A percentile compares a stretch with the other conserved stretches of the same genome.
These are phyloP conservation scores for Globisporangium cederbergense DNA, from an alignment of 352 stramenopile species.

Conservation along the genomic window DNA sequence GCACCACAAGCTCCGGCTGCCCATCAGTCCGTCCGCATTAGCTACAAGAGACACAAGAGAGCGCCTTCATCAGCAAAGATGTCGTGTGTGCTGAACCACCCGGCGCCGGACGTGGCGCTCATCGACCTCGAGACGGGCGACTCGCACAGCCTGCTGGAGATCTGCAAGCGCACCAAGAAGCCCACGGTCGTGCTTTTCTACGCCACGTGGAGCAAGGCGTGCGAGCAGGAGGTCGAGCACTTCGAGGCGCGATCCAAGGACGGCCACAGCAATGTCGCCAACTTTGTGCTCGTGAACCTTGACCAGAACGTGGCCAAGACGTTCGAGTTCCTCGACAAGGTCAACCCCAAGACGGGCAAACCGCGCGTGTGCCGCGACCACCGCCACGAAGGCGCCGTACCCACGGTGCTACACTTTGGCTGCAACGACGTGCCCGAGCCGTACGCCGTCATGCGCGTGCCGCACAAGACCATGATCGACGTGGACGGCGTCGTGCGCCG, in stretches of 20 bases:
- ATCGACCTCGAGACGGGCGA: conserved; percentile 54
- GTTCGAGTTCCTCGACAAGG: conserved; percentile 42
- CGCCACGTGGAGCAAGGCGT: conserved; percentile 60
- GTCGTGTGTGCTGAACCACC: conserved; percentile 47
- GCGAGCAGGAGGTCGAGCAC: conserved; percentile 43
- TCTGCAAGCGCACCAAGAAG: conserved; percentile 30
- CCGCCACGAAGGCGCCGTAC: conserved; percentile 31
- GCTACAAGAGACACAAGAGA: neutral
- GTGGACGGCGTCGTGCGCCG: conserved; percentile 39
- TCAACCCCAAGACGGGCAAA: conserved; percentile 31
- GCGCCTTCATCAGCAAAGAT: conserved; percentile 19
- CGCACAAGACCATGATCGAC: conserved; percentile 50
- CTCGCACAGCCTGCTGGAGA: conserved; percentile 26
- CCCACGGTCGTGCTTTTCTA: conserved; percentile 59
- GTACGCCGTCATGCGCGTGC: conserved; percentile 50
- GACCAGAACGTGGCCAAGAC: conserved; percentile 55
- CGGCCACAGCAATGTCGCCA: conserved; percentile 37
- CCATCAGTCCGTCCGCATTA: neutral
- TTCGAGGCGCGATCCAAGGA: conserved; percentile 59
- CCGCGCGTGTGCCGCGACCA: conserved; percentile 53
- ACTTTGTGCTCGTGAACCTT: conserved; percentile 64
- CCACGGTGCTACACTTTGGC: conserved; percentile 55
- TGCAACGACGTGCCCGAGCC: conserved; percentile 44
- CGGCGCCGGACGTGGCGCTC: conserved; percentile 41
- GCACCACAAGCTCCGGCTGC: neutral